phyloP scores from a whole-genome alignment of 139 green algal species.

The Chlorella sorokiniana region DNA sequence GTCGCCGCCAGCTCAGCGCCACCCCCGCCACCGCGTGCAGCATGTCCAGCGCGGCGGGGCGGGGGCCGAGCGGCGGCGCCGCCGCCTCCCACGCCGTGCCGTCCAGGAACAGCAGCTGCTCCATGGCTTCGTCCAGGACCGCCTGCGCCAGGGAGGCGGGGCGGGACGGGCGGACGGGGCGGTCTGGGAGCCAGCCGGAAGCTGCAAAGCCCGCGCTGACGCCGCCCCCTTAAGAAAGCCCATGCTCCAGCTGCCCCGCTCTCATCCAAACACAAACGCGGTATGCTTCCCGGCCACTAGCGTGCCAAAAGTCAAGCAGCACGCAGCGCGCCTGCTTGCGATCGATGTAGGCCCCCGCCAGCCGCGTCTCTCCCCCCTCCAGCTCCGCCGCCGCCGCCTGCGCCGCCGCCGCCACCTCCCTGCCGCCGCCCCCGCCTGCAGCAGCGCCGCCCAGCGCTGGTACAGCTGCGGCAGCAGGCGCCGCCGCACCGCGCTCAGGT shows the following conservation, averaged over 20 bases:
- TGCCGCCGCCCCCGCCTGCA: constrained; percentile 10
- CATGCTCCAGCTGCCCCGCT: too few species aligned
- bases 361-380: constrained; percentile 1
- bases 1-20: constrained; percentile 22
- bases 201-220: too few species aligned
- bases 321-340: constrained; percentile 10
- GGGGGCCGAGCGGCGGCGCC: constrained; percentile 23
- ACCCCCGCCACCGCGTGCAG: constrained; percentile 50
- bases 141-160: not conserved
- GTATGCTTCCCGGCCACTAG: too few species aligned
- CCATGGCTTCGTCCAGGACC: constrained; percentile 21
- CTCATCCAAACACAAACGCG: too few species aligned
- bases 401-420: constrained; percentile 23
- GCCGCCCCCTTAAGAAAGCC: too few species aligned
- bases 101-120: constrained; percentile 41
- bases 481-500: not conserved
- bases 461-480: constrained; percentile 19
- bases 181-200: not conserved
- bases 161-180: not conserved
- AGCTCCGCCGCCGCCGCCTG: constrained; percentile 3
- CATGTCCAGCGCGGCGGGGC: constrained; percentile 42
- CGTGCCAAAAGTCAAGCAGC: too few species aligned
- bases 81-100: constrained; percentile 29
- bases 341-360: constrained; percentile 7
- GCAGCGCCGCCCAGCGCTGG: not conserved